Evolutionary conservation across 2,329 filamentous ascomycete species (phyloP), one percentile per base, ranked within the genome.

Genomic region (Colletotrichum orbiculare): DNA sequence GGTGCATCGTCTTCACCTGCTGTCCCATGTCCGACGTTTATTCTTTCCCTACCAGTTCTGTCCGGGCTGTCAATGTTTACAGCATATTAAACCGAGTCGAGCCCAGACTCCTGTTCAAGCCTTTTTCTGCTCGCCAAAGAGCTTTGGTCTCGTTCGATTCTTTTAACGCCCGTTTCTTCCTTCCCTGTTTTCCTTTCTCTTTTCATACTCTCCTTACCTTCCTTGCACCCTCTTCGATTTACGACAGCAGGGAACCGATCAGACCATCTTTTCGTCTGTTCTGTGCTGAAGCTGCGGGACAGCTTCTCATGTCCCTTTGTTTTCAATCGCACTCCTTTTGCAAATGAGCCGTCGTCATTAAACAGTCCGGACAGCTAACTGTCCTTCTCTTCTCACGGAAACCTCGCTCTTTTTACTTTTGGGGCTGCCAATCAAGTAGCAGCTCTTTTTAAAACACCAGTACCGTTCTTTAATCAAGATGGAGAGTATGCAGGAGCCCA

Each of bases 251-350:
- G 63, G 46, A 56, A 25, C 38, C 38, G 53, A 63, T 41, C 58
- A 63, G 60, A 49, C 52, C 38, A 49, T 43, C 56, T 62, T 66
- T 63, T 56, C 60, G 59, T 67, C 67, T 64, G 52, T 61, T 64
- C 45, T 70, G 64, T 56, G 63, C 69, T 61, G 69, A 74, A 73
- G 76, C 78, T 73, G 78, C 78, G 47, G 78, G 77, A 73, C 77
- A 73, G 75, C 75, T 77, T 74, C 73, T 61, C 54, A 67, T 71
- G 68, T 72, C 50, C 59, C 66, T 65, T 70, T 70, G 53, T 64
- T 67, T 65, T 67, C 60, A 66, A 67, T 69, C 68, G 34, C 61
- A 60, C 68, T 67, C 48, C 34, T 59, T 67, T 63, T 46, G 60
- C 66, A 56, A 53, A 56, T 64, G 55, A 63, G 54, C 68, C 46